Percentiles rank a stretch among this genome's conserved stretches.
Conservation (phyloP, 495 filamentous ascomycete species). For the Corynascus novoguineensis region DNA sequence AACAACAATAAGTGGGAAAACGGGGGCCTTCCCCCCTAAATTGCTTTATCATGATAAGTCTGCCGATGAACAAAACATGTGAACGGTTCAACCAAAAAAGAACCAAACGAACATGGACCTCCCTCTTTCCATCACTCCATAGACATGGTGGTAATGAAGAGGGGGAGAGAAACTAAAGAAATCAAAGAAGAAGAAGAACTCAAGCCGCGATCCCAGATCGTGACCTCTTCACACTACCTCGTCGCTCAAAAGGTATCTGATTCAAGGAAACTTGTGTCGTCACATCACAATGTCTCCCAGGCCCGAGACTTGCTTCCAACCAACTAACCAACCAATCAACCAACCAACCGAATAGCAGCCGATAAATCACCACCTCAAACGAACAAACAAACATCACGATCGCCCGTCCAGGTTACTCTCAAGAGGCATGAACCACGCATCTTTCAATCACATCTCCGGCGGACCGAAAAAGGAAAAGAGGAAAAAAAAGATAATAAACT, state of each 20-base stretch:
- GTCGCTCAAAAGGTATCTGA: not conserved
- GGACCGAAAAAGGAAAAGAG: too few relatives aligned
- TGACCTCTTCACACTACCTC: not conserved
- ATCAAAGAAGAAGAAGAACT: not conserved
- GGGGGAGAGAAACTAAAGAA: too few relatives aligned
- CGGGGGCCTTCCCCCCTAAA: not conserved
- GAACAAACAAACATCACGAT: not conserved
- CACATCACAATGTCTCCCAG: not conserved
- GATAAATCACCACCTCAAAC: too few relatives aligned
- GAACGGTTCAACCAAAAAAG: too few relatives aligned
- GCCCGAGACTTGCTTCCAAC: not conserved
- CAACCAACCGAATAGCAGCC: not conserved
- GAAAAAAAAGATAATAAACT: too few relatives aligned
- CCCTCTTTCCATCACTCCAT: not conserved
- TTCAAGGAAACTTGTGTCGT: not conserved
- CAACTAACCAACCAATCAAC: not conserved
- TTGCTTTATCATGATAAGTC: not conserved
- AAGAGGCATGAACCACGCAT: too few relatives aligned
- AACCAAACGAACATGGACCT: not conserved
- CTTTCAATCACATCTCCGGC: too few relatives aligned
- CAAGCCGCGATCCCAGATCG: constrained; percentile 2
- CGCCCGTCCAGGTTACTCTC: too few relatives aligned
- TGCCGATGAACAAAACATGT: not conserved
- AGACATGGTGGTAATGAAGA: not conserved
- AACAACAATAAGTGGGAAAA: too few relatives aligned